Base-by-base conservation (phyloP, 192 early-diverging fungal genomes). In the Rhizophagus sp. region DNA sequence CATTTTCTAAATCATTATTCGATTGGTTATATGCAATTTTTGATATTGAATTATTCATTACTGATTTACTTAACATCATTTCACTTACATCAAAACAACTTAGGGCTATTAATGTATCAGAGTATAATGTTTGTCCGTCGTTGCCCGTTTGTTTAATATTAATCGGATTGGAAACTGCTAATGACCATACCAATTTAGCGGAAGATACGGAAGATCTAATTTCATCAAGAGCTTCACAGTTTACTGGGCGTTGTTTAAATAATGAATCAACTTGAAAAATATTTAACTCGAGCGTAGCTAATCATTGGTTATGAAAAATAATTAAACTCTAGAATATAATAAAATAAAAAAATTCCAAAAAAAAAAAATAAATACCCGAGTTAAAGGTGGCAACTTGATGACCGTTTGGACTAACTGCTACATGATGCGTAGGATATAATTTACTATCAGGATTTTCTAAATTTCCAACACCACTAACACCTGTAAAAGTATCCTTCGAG, bases 391-490 rank as follows among this genome's bases (percentile, higher is more conserved):
- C 71, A 13, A 73, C 71, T 15, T 73, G 9, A 17, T 33, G 39
- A 27, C 71, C 71, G 27, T 73, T 49, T 25, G 71, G 71, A 50
- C 71, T 73, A 27, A 73, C 12, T 1, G 71, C 71, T 30, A 73
- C 11, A 73, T 73, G 71, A 73, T 50, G 27, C 0, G 17, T 73
- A 10, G 71, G 36, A 70, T 57, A 57, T 13, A 57, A 57, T 15
- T 57, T 57, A 0, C 3, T 57, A 57, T 57, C 15, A 22, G 44
- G 1, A 47, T 47, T 47, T 47, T 47, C 44, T 12, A 47, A 12
- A 47, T 47, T 12, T 12, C 44, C 44, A 47, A 47, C 44, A 12
- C 44, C 44, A 47, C 9, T 47, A 44, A 4, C 41, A 47, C 44
- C 11, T 12, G 11, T 3, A 47, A 47, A 12, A 12, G 44, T 47